phyloP scores from a whole-genome alignment of 2,329 filamentous ascomycete species.

The Fusarium illudens region DNA sequence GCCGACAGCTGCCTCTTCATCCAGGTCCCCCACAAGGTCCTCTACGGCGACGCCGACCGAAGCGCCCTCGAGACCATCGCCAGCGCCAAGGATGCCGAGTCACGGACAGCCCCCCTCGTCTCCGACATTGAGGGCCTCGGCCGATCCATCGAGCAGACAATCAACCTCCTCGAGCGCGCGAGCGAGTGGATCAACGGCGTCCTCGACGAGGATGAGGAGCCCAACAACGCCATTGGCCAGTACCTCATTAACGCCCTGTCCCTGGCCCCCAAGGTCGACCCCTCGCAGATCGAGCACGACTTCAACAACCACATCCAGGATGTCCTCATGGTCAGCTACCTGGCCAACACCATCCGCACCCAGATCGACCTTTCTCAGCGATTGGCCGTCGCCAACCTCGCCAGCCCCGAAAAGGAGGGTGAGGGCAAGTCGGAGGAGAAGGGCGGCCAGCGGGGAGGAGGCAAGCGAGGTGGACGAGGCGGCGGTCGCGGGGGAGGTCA shows the following conservation, averaged over 20 bases:
- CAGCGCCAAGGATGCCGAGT: conserved; percentile 80
- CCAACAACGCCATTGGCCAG: conserved; percentile 91
- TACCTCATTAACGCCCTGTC: conserved; percentile 94
- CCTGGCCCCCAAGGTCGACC: conserved; percentile 92
- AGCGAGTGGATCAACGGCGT: conserved; percentile 93
- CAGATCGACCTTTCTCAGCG: conserved; percentile 98
- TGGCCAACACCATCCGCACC: conserved; percentile 98
- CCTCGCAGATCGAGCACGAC: conserved; percentile 89
- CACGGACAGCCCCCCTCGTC: conserved; percentile 75
- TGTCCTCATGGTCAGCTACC: conserved; percentile 96
- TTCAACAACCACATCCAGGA: conserved; percentile 99
- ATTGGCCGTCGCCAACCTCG: conserved; percentile 79
- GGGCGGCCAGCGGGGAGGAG: conserved; percentile 56
- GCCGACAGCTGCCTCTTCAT: conserved; percentile 98
- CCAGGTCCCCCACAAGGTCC: conserved; percentile 93
- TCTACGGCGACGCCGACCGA: conserved; percentile 79
- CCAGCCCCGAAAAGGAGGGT: conserved; percentile 58
- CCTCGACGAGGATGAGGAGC: conserved; percentile 89
- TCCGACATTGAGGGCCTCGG: conserved; percentile 92
- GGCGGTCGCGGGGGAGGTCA: conserved; percentile 61
- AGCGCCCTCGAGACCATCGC: conserved; percentile 81
- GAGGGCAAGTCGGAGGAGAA: conserved; percentile 59
- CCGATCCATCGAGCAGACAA: conserved; percentile 84
- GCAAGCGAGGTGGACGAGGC: conserved; percentile 60
- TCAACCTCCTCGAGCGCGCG: conserved; percentile 89